A percentile compares a stretch with the other conserved stretches of the same genome.
Evolutionary conservation across 176 grass and related monocot species (phyloP).

Genomic region (Dendrocalamus sinicus): DNA sequence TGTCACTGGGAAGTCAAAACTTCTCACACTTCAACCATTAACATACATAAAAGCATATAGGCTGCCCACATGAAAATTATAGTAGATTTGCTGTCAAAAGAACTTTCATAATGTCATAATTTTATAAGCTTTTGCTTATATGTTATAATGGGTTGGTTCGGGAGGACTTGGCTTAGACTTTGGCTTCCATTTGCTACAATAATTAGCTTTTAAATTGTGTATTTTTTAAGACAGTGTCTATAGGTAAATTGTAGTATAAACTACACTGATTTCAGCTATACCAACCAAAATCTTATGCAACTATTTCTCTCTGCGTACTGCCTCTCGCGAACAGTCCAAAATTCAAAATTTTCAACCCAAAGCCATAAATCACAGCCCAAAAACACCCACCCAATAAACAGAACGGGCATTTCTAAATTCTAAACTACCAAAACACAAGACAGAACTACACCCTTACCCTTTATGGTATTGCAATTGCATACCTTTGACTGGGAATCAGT

Average conservation of each 20-base stretch:
- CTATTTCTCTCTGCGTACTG: no score
- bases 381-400: neutral
- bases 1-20: constrained; percentile 14
- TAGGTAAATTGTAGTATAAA: no score
- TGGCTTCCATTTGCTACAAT: no score
- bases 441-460: constrained; percentile 12
- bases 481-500: constrained; percentile 69
- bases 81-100: constrained; percentile 8
- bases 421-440: constrained; percentile 34
- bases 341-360: no score
- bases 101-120: neutral
- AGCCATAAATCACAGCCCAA: no score
- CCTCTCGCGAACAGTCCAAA: no score
- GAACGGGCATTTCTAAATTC: constrained; percentile 28
- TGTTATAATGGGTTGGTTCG: neutral
- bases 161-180: no score
- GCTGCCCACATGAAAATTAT: neutral
- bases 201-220: no score
- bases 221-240: no score
- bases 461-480: constrained; percentile 29
- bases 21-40: neutral
- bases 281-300: no score
- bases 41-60: neutral
- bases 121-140: constrained; percentile 14
- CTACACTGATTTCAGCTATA: no score